Percentiles rank a stretch among this genome's conserved stretches.
These are phyloP conservation scores for Dimocarpus longan DNA, from an alignment of 345 rosid genomes.

Conservation along the genomic window DNA sequence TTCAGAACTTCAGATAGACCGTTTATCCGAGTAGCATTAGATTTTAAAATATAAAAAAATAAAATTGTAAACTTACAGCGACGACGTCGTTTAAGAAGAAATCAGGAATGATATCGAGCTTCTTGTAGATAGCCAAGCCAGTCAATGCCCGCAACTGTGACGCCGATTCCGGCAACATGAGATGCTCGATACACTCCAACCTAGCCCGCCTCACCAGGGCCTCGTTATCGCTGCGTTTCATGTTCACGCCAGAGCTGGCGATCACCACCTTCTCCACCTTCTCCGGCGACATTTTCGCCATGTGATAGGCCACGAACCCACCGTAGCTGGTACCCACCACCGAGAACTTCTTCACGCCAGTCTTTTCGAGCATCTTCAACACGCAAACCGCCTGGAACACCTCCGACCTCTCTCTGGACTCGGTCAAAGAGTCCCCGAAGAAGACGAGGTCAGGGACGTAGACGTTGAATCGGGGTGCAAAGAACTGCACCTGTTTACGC, in stretches of 20 bases:
- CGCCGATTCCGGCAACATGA: conserved; percentile 74
- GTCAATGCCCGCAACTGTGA: conserved; percentile 56
- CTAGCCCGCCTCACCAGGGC: conserved; percentile 52
- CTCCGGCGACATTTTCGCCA: conserved; percentile 73
- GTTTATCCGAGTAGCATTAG: too few relatives aligned
- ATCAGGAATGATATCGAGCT: conserved; percentile 51
- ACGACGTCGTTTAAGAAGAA: conserved; percentile 60
- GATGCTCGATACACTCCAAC: conserved; percentile 48
- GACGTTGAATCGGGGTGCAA: conserved; percentile 47
- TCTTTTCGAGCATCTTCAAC: conserved; percentile 53
- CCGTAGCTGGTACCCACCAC: conserved; percentile 91
- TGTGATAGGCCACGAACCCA: conserved; percentile 80
- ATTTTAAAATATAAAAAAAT: too few relatives aligned
- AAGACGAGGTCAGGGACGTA: conserved; percentile 82
- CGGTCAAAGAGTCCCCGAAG: conserved; percentile 67
- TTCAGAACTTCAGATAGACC: too few relatives aligned
- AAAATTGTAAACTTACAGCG: conserved; percentile 42
- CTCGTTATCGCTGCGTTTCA: conserved; percentile 54
- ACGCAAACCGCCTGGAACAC: conserved; percentile 67
- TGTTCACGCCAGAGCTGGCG: conserved; percentile 79
- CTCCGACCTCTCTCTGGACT: conserved; percentile 65
- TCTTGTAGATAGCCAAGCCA: conserved; percentile 46
- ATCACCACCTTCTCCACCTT: conserved; percentile 80
- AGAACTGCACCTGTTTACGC: conserved; percentile 73
- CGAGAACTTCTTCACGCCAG: conserved; percentile 48